Evolutionary conservation across 139 green algal genomes (phyloP), one percentile per base, ranked within the genome.

Genomic region (Spirogloea muscicola): DNA sequence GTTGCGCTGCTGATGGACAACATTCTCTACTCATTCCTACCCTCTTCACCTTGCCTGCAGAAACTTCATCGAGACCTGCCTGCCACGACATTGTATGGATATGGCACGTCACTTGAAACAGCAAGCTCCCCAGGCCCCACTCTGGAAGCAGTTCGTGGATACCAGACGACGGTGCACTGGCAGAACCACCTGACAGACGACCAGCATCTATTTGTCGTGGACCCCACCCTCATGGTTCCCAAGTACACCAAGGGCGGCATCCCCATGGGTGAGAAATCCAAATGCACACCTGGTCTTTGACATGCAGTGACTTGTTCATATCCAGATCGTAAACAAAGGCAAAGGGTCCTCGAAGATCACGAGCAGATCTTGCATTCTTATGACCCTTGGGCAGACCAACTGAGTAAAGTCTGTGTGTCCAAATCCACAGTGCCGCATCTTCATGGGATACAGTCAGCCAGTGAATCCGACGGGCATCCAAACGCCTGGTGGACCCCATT

Each of bases 1-100:
- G n/a, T n/a, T n/a, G n/a, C n/a, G n/a, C n/a, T n/a, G n/a, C n/a
- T n/a, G n/a, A n/a, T n/a, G n/a, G n/a, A n/a, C n/a, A n/a, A n/a
- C n/a, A n/a, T n/a, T n/a, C n/a, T n/a, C n/a, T n/a, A n/a, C n/a
- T n/a, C n/a, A n/a, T n/a, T n/a, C n/a, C 16, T 60, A 1, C 34
- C 49, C 27, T 25, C 48, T 58, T n/a, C 48, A 21, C 48, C 48
- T 25, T 33, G 25, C 6, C 62, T 67, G 65, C 65, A 74, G 65
- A 74, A 74, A 68, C n/a, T 74, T 10, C 65, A 74, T 34, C 37
- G 65, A 31, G 65, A 74, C 18, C 51, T 74, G n/a, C 65, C 65
- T 25, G 18, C 65, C 31, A 74, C 65, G 34, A 43, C 31, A 29
- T n/a, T 67, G 65, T 74, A 74, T 39, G 65, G 43, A n/a, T 74